Evolutionary conservation across 2,329 filamentous ascomycete genomes (phyloP).

Genomic region (Aspergillus sp.): DNA sequence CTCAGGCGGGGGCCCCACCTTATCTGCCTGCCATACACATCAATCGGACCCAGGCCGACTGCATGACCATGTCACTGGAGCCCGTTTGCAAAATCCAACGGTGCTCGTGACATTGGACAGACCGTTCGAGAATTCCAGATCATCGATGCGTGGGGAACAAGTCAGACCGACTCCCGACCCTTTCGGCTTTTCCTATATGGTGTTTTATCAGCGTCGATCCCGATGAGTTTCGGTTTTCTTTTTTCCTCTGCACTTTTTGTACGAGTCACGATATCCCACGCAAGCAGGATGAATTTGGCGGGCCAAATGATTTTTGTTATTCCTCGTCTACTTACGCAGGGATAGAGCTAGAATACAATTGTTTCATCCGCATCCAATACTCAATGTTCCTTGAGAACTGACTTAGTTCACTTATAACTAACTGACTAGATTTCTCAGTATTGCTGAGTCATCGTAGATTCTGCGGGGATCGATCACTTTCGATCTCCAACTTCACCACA

Average conservation of each 20-base stretch:
- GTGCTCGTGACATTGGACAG: slow-evolving; percentile 4
- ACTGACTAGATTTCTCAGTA: not conserved
- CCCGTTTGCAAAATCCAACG: slow-evolving; percentile 4
- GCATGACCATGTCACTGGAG: not conserved
- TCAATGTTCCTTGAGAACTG: not conserved
- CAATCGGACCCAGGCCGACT: slow-evolving; percentile 11
- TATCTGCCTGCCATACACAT: not conserved
- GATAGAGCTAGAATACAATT: slow-evolving; percentile 14
- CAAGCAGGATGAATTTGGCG: slow-evolving; percentile 17
- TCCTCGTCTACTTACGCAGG: slow-evolving; percentile 5
- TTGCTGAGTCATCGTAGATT: slow-evolving; percentile 27
- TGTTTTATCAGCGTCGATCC: slow-evolving; percentile 12
- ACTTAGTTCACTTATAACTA: not conserved
- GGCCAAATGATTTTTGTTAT: slow-evolving; percentile 13
- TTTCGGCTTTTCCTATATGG: not conserved
- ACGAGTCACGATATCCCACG: slow-evolving; percentile 31
- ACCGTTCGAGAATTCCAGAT: slow-evolving; percentile 3
- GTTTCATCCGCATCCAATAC: not conserved
- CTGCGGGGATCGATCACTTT: slow-evolving; percentile 37
- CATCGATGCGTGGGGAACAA: not conserved
- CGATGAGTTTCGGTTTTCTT: not conserved
- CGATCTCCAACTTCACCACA: slow-evolving; percentile 20
- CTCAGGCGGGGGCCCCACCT: slow-evolving; percentile 2
- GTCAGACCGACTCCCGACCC: not conserved
- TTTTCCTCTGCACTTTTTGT: slow-evolving; percentile 8